These are phyloP conservation scores for Pleurotus tuoliensis DNA, from an alignment of 768 basidiomycete species.

Conservation along the genomic window DNA sequence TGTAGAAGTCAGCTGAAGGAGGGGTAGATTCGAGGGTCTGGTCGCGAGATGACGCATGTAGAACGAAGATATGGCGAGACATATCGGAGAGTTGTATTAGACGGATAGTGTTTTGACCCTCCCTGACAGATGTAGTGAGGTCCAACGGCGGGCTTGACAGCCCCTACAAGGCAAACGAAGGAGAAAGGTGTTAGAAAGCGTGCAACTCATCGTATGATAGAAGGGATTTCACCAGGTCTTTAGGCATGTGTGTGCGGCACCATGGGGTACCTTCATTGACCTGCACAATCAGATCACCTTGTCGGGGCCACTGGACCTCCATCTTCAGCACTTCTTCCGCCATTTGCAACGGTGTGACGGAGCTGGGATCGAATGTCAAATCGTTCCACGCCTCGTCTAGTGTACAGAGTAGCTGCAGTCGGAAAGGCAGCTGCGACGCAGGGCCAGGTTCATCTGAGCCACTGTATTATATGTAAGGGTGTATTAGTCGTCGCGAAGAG, in stretches of 20 bases:
- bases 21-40: no score
- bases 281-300: conserved; percentile 11
- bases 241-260: conserved; percentile 4
- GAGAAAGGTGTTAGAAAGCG: neutral
- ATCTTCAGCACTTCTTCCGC: conserved; percentile 1
- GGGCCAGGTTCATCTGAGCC: neutral
- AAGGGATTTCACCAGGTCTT: conserved; percentile 8
- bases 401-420: neutral
- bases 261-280: conserved; percentile 6
- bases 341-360: neutral
- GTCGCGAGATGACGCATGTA: conserved; percentile 6
- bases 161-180: neutral
- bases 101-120: conserved; percentile 6
- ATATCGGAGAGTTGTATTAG: conserved; percentile 11
- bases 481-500: no score
- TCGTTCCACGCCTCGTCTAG: neutral
- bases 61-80: conserved; percentile 8
- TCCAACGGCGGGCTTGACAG: conserved; percentile 5
- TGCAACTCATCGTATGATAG: neutral
- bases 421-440: conserved; percentile 4
- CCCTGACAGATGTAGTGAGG: conserved; percentile 9
- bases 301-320: conserved; percentile 6
- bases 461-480: no score
- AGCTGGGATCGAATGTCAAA: neutral
- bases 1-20: neutral